Evolutionary conservation across 148 eudicot species (phyloP).

Genomic region (Fallopia convolvulus): DNA sequence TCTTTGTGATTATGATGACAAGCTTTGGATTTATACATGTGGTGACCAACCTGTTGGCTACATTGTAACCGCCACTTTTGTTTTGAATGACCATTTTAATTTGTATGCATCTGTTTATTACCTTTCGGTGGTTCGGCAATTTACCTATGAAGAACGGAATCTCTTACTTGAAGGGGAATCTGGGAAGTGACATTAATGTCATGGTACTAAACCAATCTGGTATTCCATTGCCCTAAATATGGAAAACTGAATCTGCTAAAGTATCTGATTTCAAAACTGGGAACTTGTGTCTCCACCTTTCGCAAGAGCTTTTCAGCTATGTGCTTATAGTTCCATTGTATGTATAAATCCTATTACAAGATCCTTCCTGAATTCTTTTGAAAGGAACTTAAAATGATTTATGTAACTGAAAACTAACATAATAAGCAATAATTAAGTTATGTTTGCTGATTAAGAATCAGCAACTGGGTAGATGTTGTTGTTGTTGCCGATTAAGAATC

Average conservation of each 20-base stretch:
- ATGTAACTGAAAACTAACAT: background rate
- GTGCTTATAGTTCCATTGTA: background rate
- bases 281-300: background rate
- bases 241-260: background rate
- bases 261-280: background rate
- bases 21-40: background rate
- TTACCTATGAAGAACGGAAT: too few relatives aligned
- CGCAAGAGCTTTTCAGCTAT: background rate
- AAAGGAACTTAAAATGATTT: background rate
- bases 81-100: background rate
- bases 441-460: background rate
- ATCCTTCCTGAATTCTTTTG: background rate
- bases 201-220: too few relatives aligned
- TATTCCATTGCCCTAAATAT: background rate
- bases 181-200: too few relatives aligned
- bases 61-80: background rate
- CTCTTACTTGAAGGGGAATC: too few relatives aligned
- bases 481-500: background rate
- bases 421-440: too few relatives aligned
- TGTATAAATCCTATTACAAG: background rate
- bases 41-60: background rate
- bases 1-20: background rate
- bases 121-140: background rate
- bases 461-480: too few relatives aligned
- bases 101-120: background rate